Evolutionary conservation across 805 yeast species (phyloP).

Genomic region (Yarrowia yakushimensis): DNA sequence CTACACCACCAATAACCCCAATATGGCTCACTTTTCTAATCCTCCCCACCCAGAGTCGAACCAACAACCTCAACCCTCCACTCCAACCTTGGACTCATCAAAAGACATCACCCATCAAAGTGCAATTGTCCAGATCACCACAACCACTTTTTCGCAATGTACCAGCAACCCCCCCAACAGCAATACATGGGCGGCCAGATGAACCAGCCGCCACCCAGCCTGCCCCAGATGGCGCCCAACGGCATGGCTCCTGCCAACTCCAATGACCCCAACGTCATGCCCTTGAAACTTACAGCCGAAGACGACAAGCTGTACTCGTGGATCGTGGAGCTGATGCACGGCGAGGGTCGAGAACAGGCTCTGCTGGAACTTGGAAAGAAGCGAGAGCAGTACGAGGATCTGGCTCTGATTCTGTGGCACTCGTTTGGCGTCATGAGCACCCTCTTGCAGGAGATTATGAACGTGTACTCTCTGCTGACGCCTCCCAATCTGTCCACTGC

Average conservation of each 20-base stretch:
- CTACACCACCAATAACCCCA: too few relatives aligned
- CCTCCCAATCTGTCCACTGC: constrained; percentile 83
- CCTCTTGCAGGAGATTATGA: constrained; percentile 79
- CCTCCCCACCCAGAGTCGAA: neutral
- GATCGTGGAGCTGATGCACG: constrained; percentile 86
- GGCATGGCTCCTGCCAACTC: neutral
- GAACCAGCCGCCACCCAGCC: neutral
- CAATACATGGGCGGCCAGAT: neutral
- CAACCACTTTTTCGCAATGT: neutral
- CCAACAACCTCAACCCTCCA: neutral
- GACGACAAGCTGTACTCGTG: constrained; percentile 85
- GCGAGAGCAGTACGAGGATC: constrained; percentile 89
- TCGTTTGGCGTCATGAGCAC: constrained; percentile 96
- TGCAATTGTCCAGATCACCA: neutral
- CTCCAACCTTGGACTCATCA: neutral
- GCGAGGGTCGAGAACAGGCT: constrained; percentile 90
- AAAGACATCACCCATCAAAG: neutral
- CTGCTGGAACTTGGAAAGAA: constrained; percentile 87
- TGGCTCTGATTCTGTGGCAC: constrained; percentile 91
- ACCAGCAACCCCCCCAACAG: constrained; percentile 4
- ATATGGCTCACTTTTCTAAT: neutral
- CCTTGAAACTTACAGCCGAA: constrained; percentile 37
- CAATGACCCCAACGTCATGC: constrained; percentile 14
- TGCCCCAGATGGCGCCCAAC: neutral
- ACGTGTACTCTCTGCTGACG: constrained; percentile 82